These are phyloP conservation scores for Prunus mume DNA, from an alignment of 306 rosid genomes.

Conservation along the genomic window DNA sequence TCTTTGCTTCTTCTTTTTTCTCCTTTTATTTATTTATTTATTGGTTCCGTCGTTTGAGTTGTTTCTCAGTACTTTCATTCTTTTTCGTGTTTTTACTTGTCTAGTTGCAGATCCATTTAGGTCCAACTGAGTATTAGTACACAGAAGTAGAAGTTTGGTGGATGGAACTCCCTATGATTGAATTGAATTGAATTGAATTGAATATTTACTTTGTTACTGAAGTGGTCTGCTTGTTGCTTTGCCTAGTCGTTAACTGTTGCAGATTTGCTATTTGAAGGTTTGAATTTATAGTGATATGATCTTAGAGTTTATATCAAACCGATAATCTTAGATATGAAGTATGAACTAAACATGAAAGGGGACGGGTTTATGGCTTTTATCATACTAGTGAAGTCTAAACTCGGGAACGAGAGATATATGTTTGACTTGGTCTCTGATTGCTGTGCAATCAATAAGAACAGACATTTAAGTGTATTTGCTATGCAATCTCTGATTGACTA, in stretches of 20 bases:
- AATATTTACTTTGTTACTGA: neutral
- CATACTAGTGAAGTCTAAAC: too few relatives aligned
- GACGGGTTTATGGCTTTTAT: too few relatives aligned
- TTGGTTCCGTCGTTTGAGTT: neutral
- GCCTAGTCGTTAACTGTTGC: neutral
- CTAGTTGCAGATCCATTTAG: constrained; percentile 8
- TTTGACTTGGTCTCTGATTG: neutral
- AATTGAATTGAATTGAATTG: neutral
- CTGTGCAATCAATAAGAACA: neutral
- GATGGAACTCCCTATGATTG: neutral
- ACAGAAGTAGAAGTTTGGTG: neutral
- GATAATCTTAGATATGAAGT: neutral
- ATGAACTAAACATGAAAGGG: too few relatives aligned
- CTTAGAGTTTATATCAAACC: neutral
- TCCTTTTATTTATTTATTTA: neutral
- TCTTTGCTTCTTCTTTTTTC: neutral
- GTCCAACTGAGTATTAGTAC: neutral
- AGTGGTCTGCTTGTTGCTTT: neutral
- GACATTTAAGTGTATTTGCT: neutral
- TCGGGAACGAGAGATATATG: neutral
- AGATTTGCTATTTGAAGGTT: neutral
- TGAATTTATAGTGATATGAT: neutral
- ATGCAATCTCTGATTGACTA: neutral
- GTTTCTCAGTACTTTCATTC: neutral
- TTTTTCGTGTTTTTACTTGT: neutral